A percentile compares a stretch with the other conserved stretches of the same genome.
These are phyloP conservation scores for Microcyclospora pomicola DNA, from an alignment of 2,329 filamentous ascomycete genomes.

Conservation along the genomic window DNA sequence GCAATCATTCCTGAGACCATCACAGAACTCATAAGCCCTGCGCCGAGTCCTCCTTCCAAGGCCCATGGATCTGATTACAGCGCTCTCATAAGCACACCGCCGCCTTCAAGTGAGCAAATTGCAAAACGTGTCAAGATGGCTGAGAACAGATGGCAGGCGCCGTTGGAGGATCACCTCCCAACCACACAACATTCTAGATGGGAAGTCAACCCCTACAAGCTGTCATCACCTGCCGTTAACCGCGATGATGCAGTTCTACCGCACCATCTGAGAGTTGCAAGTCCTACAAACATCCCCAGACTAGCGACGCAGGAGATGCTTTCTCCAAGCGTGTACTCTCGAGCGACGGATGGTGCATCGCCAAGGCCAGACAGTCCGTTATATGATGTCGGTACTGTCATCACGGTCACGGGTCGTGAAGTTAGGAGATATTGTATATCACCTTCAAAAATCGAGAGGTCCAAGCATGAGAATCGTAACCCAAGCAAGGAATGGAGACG, in stretches of 20 bases:
- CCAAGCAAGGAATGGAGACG: slow-evolving; percentile 33
- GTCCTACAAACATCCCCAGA: not conserved
- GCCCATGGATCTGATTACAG: not conserved
- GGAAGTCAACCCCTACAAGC: slow-evolving; percentile 19
- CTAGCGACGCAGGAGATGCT: slow-evolving; percentile 10
- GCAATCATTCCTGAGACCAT: slow-evolving; percentile 14
- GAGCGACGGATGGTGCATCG: slow-evolving; percentile 27
- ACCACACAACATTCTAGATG: slow-evolving; percentile 5
- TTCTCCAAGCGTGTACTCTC: slow-evolving; percentile 36
- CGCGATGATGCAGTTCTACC: not conserved
- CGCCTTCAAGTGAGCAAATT: slow-evolving; percentile 27
- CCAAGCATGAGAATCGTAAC: slow-evolving; percentile 10
- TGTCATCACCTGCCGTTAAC: slow-evolving; percentile 9
- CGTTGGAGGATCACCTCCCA: slow-evolving; percentile 23
- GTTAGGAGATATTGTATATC: slow-evolving; percentile 30
- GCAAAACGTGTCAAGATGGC: slow-evolving; percentile 25
- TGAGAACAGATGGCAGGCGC: slow-evolving; percentile 29
- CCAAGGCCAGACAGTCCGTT: slow-evolving; percentile 18
- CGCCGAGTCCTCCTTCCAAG: not conserved
- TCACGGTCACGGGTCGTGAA: slow-evolving; percentile 31
- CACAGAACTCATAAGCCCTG: slow-evolving; percentile 12
- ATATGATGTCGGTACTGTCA: slow-evolving; percentile 21
- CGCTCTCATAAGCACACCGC: slow-evolving; percentile 7
- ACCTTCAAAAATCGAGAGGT: slow-evolving; percentile 10
- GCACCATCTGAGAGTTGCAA: not conserved